Evolutionary conservation across 2,329 filamentous ascomycete genomes (phyloP), one percentile per base, ranked within the genome.

Genomic region (Xylaria sp.): DNA sequence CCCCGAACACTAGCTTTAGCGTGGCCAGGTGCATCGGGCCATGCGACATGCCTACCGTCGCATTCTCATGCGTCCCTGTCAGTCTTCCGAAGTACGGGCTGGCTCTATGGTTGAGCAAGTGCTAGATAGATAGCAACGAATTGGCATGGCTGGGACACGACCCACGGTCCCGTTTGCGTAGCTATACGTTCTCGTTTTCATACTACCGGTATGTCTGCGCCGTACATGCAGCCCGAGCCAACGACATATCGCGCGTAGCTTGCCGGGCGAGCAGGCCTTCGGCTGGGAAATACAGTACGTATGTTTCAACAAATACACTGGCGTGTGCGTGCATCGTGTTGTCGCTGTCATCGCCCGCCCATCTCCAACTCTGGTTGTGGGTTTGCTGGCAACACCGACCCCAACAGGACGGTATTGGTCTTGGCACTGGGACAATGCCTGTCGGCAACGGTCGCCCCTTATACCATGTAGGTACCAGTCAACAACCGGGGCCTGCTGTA

Each of bases 331-430:
- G 47, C 46, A 64, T 62, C 49, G 44, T 60, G n/a, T 47, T 31
- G 13, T 52, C 31, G 29, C 55, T 56, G 56, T 53, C 60, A 59
- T 64, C 55, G 43, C 35, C 51, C 58, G 62, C 37, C 44, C 44
- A 37, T 49, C 49, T 41, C 44, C 25, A 54, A 33, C 43, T 29
- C 25, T 40, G 31, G 7, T 35, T 7, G 31, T 13, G 10, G 43
- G 23, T 29, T 46, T 48, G 49, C 37, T 37, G 44, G 19, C 40
- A 44, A 33, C 25, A 38, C 23, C 27, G 38, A 54, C 63, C 17
- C 63, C 63, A 58, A 58, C 43, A 40, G 60, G 56, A 40, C 60
- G 59, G 60, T 57, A 58, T 54, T 49, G 25, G 25, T 54, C 63
- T 58, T 62, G 61, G 61, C 61, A 57, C 54, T 44, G 41, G 47